phyloP scores from a whole-genome alignment of 2,329 filamentous ascomycete species.

The Pyrenophora graminea region DNA sequence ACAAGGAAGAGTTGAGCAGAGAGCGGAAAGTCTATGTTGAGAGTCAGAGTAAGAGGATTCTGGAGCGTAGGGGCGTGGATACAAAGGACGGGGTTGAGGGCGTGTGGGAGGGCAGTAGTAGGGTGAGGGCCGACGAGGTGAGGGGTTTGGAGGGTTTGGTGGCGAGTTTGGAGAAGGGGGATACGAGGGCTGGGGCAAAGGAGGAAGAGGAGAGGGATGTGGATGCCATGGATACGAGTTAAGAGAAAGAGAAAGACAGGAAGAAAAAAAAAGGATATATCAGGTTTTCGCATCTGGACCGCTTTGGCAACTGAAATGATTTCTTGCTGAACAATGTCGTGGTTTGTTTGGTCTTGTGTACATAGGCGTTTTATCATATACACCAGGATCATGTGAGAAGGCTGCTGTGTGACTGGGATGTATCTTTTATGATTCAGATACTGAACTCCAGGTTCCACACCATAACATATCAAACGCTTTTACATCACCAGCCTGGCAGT shows the following conservation, averaged over 20 bases:
- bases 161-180: conserved; percentile 13
- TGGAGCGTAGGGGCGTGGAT: conserved; percentile 74
- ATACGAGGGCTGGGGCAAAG: background rate
- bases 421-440: no score
- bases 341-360: no score
- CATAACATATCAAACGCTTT: no score
- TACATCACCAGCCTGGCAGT: no score
- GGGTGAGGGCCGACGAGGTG: conserved; percentile 36
- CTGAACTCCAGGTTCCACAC: no score
- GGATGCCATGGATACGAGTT: conserved; percentile 35
- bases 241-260: background rate
- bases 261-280: background rate
- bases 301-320: no score
- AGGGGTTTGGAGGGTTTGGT: conserved; percentile 38
- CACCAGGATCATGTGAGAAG: no score
- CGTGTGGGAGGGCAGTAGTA: conserved; percentile 25
- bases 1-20: conserved; percentile 58
- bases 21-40: conserved; percentile 85
- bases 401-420: no score
- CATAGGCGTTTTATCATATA: no score
- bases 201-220: conserved; percentile 10
- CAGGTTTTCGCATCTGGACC: no score
- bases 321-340: no score
- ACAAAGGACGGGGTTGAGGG: conserved; percentile 44
- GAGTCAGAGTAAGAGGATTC: conserved; percentile 72